Conservation (phyloP, 257 asterid genomes). For the Ballota nigra region DNA sequence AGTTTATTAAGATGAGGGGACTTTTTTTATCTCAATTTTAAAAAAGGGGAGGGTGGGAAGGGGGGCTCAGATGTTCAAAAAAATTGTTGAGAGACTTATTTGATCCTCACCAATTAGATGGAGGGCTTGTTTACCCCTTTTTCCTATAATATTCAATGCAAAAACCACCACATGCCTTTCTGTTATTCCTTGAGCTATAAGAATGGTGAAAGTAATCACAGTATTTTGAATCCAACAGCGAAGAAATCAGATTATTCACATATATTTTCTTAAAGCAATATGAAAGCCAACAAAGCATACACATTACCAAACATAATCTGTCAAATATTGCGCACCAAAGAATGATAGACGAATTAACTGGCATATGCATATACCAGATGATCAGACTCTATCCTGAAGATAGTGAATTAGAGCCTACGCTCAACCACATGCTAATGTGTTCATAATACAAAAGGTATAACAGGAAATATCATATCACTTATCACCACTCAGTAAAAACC, state of each 20-base stretch:
- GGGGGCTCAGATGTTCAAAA: no score
- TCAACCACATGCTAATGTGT: background rate
- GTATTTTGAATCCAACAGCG: background rate
- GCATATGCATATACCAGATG: background rate
- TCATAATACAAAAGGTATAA: conserved; percentile 8
- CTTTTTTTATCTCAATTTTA: no score
- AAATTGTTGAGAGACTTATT: no score
- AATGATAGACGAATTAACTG: conserved; percentile 10
- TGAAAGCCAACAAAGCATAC: background rate
- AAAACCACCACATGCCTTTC: background rate
- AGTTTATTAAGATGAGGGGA: no score
- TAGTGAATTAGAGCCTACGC: background rate
- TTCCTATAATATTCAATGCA: background rate
- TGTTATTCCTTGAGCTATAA: background rate
- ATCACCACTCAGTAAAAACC: background rate
- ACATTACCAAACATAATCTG: background rate
- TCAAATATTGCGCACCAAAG: conserved; percentile 7
- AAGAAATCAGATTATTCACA: background rate
- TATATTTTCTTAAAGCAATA: background rate
- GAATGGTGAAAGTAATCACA: background rate
- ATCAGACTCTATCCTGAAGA: background rate
- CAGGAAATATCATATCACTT: no score
- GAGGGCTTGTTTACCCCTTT: no score
- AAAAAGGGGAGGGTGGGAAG: no score
- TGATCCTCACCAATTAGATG: no score